These are phyloP conservation scores for Anthostomella pinea DNA, from an alignment of 2,329 filamentous ascomycete genomes.

Conservation along the genomic window DNA sequence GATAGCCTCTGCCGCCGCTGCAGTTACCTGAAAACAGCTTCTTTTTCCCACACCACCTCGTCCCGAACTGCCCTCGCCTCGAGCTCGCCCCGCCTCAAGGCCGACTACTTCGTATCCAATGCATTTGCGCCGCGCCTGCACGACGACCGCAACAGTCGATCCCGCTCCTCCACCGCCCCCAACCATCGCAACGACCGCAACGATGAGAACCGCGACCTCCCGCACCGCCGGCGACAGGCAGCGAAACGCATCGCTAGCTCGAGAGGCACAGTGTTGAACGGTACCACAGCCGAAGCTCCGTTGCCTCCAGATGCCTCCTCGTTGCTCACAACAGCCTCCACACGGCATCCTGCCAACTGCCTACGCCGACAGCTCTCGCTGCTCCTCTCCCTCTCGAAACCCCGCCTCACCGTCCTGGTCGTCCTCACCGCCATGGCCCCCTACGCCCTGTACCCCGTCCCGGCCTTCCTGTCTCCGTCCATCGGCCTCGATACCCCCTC, in stretches of 20 bases:
- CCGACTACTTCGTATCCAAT: conserved; percentile 31
- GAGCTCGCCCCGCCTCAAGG: conserved; percentile 21
- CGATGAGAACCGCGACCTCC: conserved; percentile 18
- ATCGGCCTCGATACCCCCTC: conserved; percentile 66
- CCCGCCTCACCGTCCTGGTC: conserved; percentile 85
- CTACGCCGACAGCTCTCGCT: conserved; percentile 68
- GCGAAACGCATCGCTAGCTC: conserved; percentile 18
- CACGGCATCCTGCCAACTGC: conserved; percentile 48
- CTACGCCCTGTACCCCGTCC: conserved; percentile 91
- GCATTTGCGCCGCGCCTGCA: conserved; percentile 12
- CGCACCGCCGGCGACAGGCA: conserved; percentile 26
- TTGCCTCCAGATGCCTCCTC: conserved; percentile 54
- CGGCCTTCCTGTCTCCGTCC: conserved; percentile 73
- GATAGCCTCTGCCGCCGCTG: conserved; percentile 31
- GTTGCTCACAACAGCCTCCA: conserved; percentile 51
- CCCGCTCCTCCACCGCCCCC: conserved; percentile 4
- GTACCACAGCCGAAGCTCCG: conserved; percentile 20
- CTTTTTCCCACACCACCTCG: conserved; percentile 18
- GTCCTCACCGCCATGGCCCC: conserved; percentile 86
- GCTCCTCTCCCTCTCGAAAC: conserved; percentile 91
- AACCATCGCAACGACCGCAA: conserved; percentile 7
- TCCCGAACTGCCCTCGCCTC: conserved; percentile 12
- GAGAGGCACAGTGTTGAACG: neutral
- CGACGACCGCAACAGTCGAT: conserved; percentile 2
- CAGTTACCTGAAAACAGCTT: conserved; percentile 20